A percentile compares a stretch with the other conserved stretches of the same genome.
Conservation (phyloP, 345 rosid species). For the Gossypium sturtianum region DNA sequence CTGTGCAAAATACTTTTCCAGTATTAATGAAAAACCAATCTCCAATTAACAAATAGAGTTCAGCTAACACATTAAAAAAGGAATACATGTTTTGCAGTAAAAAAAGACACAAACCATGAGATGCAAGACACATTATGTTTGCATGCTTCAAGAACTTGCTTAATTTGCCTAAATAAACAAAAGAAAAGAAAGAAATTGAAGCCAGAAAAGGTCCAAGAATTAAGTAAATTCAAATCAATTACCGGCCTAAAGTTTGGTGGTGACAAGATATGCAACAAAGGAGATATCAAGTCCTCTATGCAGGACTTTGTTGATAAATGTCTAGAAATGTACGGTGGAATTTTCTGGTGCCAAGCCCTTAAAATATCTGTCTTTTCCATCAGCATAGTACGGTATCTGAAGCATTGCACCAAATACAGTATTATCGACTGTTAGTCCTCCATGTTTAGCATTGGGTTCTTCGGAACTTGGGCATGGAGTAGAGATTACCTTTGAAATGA, state of each 20-base stretch:
- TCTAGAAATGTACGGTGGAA: conserved; percentile 71
- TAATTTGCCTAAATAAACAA: neutral
- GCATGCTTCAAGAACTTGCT: neutral
- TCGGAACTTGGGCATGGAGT: conserved; percentile 13
- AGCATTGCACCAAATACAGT: conserved; percentile 21
- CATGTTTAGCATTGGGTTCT: neutral
- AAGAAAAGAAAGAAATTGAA: conserved; percentile 10
- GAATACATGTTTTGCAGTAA: neutral
- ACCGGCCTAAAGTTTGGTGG: conserved; percentile 85
- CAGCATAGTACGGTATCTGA: conserved; percentile 61
- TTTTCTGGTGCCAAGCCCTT: conserved; percentile 69
- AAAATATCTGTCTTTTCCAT: conserved; percentile 62
- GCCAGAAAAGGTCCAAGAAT: conserved; percentile 2
- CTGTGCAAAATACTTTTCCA: neutral
- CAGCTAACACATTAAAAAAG: neutral
- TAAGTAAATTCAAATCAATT: conserved; percentile 25
- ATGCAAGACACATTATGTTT: neutral
- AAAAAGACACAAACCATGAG: neutral
- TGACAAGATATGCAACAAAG: conserved; percentile 70
- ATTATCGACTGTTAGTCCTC: conserved; percentile 15
- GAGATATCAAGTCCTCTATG: conserved; percentile 72
- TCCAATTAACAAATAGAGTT: neutral
- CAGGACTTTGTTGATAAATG: conserved; percentile 68
- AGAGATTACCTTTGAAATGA: conserved; percentile 62
- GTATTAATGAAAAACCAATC: neutral